These are phyloP conservation scores for Solanum virginianum DNA, from an alignment of 257 asterid genomes.

Conservation along the genomic window DNA sequence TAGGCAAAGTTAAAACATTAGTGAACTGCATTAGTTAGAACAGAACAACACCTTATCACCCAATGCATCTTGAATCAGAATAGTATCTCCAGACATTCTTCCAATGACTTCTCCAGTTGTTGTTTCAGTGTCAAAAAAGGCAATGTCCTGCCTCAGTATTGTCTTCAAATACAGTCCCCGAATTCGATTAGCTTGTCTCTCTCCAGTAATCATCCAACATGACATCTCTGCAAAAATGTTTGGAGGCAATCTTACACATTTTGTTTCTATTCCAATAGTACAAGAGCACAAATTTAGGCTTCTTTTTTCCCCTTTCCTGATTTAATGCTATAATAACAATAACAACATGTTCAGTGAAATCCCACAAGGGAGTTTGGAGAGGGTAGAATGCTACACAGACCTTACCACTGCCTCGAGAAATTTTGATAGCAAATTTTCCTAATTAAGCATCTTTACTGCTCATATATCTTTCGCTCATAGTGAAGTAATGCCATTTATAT, in stretches of 20 bases:
- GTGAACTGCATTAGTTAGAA: background rate
- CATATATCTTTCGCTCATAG: background rate
- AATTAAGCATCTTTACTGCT: too few species aligned
- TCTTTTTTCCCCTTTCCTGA: background rate
- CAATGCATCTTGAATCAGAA: conserved; percentile 79
- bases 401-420: too few species aligned
- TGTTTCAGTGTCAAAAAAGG: conserved; percentile 54
- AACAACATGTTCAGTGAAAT: too few species aligned
- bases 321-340: too few species aligned
- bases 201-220: conserved; percentile 67
- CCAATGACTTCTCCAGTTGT: conserved; percentile 48
- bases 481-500: too few species aligned
- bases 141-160: conserved; percentile 45
- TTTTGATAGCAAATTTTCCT: too few species aligned
- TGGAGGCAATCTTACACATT: background rate
- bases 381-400: too few species aligned
- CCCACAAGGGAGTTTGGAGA: too few species aligned
- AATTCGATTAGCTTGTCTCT: conserved; percentile 43
- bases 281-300: background rate
- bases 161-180: conserved; percentile 43
- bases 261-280: background rate
- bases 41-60: conserved; percentile 44
- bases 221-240: conserved; percentile 28
- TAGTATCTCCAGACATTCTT: conserved; percentile 51
- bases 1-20: background rate